These are phyloP conservation scores for Stephania japonica DNA, from an alignment of 164 flowering plant species.

Conservation along the genomic window DNA sequence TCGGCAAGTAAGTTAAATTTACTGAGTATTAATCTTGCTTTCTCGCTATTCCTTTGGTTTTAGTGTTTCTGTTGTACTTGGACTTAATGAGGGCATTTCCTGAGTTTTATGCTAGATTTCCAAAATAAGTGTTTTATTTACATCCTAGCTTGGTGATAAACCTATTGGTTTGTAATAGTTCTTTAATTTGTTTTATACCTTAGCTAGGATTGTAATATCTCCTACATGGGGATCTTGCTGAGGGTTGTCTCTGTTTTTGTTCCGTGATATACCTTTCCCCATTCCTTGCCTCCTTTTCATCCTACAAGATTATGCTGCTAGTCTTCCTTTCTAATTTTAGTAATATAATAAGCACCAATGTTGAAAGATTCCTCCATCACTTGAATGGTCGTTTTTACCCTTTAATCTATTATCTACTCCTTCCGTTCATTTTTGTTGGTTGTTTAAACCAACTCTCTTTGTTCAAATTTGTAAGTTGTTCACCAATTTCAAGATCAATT, in stretches of 20 bases:
- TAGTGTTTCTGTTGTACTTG: not conserved
- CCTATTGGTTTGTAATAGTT: not conserved
- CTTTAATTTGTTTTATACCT: not conserved
- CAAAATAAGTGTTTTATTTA: not conserved
- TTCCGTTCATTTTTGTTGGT: no score
- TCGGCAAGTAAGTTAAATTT: conserved; percentile 77
- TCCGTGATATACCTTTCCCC: not conserved
- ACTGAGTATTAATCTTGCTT: conserved; percentile 1
- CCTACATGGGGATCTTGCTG: not conserved
- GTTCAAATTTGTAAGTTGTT: no score
- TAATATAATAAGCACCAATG: no score
- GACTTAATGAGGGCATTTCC: not conserved
- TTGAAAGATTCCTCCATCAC: no score
- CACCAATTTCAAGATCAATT: no score
- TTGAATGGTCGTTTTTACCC: no score
- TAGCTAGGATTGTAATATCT: not conserved
- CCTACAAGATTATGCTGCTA: no score
- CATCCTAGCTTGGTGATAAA: not conserved
- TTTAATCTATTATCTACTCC: no score
- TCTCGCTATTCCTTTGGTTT: not conserved
- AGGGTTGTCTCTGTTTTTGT: not conserved
- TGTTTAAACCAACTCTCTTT: no score
- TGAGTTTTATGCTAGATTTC: not conserved
- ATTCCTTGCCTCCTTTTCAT: not conserved
- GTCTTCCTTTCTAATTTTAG: no score